A percentile compares a stretch with the other conserved stretches of the same genome.
These are phyloP conservation scores for Anastatica hierochuntica DNA, from an alignment of 345 rosid species.

Conservation along the genomic window DNA sequence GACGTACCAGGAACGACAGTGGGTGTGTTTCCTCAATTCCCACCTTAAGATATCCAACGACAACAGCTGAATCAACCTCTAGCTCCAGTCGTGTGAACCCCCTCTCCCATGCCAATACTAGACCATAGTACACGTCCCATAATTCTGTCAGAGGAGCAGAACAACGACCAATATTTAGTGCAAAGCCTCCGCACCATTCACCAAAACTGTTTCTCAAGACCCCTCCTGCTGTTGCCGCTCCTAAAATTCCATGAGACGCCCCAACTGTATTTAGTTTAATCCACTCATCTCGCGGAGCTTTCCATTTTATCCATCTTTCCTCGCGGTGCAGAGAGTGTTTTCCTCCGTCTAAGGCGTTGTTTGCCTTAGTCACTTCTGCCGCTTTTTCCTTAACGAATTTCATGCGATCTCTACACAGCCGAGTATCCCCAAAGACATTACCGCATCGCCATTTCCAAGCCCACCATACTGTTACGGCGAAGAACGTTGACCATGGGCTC, in stretches of 20 bases:
- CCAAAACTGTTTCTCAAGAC: not conserved
- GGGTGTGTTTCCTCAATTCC: not conserved
- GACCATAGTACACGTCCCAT: not conserved
- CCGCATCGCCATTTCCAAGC: not conserved
- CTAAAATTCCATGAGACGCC: not conserved
- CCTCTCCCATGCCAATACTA: not conserved
- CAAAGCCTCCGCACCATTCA: not conserved
- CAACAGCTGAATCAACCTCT: not conserved
- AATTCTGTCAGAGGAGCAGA: not conserved
- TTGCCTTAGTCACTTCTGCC: not conserved
- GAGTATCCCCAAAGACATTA: not conserved
- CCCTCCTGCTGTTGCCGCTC: not conserved
- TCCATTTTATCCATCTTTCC: not conserved
- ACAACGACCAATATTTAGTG: too few relatives aligned
- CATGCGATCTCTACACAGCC: not conserved
- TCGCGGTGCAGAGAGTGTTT: too few relatives aligned
- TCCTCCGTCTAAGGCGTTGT: too few relatives aligned
- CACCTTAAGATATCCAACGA: not conserved
- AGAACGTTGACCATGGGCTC: not conserved
- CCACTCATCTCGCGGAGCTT: not conserved
- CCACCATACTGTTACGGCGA: not conserved
- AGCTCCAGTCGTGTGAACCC: not conserved
- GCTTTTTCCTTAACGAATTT: fast-evolving
- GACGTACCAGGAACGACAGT: too few relatives aligned
- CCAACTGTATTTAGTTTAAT: not conserved